Evolutionary conservation across 345 rosid species (phyloP), one percentile per base, ranked within the genome.

Genomic region (Sisymbrium altissimum): DNA sequence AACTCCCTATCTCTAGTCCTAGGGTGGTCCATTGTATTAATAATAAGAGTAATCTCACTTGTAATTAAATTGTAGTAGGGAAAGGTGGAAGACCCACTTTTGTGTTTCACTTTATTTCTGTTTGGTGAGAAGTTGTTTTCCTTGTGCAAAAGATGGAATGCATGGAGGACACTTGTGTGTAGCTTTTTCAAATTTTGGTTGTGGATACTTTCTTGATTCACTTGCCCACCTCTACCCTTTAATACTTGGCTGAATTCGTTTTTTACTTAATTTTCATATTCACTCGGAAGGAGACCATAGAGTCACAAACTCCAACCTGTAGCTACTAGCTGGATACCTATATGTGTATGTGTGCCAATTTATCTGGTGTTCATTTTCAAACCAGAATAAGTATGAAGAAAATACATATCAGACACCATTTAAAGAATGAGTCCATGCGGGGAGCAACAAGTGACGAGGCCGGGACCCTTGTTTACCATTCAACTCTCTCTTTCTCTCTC

Each of bases 391-490:
- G 32, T 50, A 14, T 50, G 32, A 11, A 50, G 32, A 14, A 50
- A 23, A 23, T 50, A 11, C 55, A 50, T 50, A 50, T 64, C 56
- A 77, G 46, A 77, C 80, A 65, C 76, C 80, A 77, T 59, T 65
- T 65, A 21, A 54, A 65, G 68, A 50, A 38, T 9, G 48, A 58
- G 61, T 58, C 60, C 75, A 76, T 70, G 75, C 75, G 77, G 77
- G 81, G 73, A 71, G 73, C 81, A 77, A 61, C 58, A 45, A 64
- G 69, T 70, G 88, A 84, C 53, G 78, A 73, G 67, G 72, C 75
- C 62, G 84, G 83, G 85, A 53, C 83, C 79, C 77, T 74, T 77
- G 62, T 74, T 75, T 76, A 39, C 77, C 72, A 39, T 58, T 58
- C 48, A 58, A 50, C 39, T 14, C 60, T 45, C 70, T 57, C 54